Percentiles rank a stretch among this genome's conserved stretches.
phyloP scores from a whole-genome alignment of 2,329 filamentous ascomycete species.

The Diaporthe humulicola region DNA sequence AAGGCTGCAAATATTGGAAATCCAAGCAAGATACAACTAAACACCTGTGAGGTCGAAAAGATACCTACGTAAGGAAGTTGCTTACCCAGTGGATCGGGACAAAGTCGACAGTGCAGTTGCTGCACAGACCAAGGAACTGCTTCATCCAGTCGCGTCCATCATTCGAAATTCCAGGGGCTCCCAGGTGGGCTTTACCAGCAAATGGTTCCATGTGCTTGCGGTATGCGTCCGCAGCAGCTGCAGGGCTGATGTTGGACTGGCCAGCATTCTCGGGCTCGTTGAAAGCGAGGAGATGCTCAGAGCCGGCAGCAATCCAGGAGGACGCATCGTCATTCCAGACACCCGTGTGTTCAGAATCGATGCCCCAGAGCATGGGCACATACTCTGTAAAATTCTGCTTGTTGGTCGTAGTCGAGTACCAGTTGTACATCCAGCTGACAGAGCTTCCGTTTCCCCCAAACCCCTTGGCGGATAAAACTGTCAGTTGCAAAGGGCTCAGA shows the following conservation, averaged over 20 bases:
- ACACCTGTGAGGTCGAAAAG: too few species aligned
- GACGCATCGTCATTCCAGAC: constrained; percentile 40
- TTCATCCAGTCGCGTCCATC: constrained; percentile 58
- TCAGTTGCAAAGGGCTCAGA: background rate
- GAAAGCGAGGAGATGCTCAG: constrained; percentile 43
- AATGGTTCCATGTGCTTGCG: constrained; percentile 59
- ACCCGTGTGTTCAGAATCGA: constrained; percentile 37
- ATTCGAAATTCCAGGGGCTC: constrained; percentile 63
- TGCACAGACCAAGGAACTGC: constrained; percentile 57
- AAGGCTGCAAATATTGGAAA: background rate
- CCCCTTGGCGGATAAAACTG: constrained; percentile 13
- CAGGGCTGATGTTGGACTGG: constrained; percentile 46
- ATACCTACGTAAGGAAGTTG: too few species aligned
- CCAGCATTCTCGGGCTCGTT: constrained; percentile 44
- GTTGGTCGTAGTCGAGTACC: constrained; percentile 43
- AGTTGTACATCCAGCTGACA: constrained; percentile 47
- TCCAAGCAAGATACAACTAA: too few species aligned
- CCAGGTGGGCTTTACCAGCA: constrained; percentile 57
- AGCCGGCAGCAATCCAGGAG: constrained; percentile 37
- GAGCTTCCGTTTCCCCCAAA: constrained; percentile 40
- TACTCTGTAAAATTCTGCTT: constrained; percentile 42
- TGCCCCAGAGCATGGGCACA: constrained; percentile 46
- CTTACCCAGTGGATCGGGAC: constrained; percentile 58
- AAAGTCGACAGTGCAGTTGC: constrained; percentile 58
- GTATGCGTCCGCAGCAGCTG: constrained; percentile 54